phyloP scores from a whole-genome alignment of 148 eudicot genomes.

The Chenopodium formosanum region DNA sequence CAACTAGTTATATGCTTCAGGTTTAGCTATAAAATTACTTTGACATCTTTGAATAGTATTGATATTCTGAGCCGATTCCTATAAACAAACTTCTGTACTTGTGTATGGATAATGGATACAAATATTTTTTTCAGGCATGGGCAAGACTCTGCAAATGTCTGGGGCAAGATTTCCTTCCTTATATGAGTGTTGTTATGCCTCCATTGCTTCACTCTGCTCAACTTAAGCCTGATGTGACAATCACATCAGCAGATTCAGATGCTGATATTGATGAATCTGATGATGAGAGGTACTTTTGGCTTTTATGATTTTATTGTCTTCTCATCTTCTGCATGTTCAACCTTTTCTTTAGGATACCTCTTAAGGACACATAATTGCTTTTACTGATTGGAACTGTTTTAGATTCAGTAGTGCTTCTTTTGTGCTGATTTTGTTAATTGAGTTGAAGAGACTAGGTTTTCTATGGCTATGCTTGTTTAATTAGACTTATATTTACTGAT shows the following conservation, averaged over 20 bases:
- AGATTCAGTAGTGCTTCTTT: not conserved
- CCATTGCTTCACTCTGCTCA: constrained; percentile 52
- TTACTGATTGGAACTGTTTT: not conserved
- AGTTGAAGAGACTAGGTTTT: not conserved
- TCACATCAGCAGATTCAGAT: constrained; percentile 40
- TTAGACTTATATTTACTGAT: not conserved
- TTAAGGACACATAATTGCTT: not conserved
- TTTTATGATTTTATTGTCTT: not conserved
- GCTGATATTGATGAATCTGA: constrained; percentile 46
- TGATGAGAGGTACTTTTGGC: constrained; percentile 38
- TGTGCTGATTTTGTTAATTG: not conserved
- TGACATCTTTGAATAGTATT: not conserved
- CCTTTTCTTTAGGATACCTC: not conserved
- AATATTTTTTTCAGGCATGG: constrained; percentile 38
- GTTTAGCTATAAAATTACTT: constrained; percentile 9
- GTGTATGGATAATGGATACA: not conserved
- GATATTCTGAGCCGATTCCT: not conserved
- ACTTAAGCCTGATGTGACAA: constrained; percentile 46
- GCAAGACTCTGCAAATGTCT: constrained; percentile 53
- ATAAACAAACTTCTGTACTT: not conserved
- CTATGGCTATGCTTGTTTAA: not conserved
- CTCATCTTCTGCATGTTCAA: not conserved
- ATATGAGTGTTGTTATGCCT: constrained; percentile 48
- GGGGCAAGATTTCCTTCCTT: constrained; percentile 49
- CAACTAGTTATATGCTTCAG: constrained; percentile 48